Base-by-base conservation (phyloP, 2,329 filamentous ascomycete genomes). In the Colletotrichum sp. region DNA sequence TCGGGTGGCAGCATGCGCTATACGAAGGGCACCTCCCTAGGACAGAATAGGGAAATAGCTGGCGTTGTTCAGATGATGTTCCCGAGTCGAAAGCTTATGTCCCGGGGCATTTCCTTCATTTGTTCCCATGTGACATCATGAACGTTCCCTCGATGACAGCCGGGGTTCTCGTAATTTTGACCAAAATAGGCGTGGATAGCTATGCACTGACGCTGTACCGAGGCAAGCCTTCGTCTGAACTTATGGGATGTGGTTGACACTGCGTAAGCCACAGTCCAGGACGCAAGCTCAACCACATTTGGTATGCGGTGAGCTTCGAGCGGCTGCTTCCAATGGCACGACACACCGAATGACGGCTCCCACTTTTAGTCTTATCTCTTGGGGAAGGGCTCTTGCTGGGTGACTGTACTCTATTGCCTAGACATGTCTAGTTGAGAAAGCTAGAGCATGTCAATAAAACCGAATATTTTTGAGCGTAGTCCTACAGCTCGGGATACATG, bases 321-420 rank as follows among this genome's bases (percentile, higher is more conserved):
- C 26, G 26, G 26, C 26, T 26, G 26, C 26, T 26, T 26, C 26
- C 26, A 26, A 26, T 26, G 26, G 26, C 26, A 26, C 26, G 26
- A 26, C 26, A 48, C n/a, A 52, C n/a, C 43, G n/a, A 52, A 52
- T 4, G 10, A 52, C 43, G 43, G 43, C n/a, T 21, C n/a, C 43
- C 43, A 5, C n/a, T 21, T 21, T 21, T 1, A 52, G n/a, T 21
- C 43, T 52, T 1, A 21, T 1, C 0, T 52, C 3, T 52, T 52
- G 43, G 43, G n/a, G 5, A 52, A 52, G n/a, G 43, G n/a, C 43
- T 21, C 43, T 24, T n/a, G 10, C 43, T 21, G 43, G 0, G 6
- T 0, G n/a, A 52, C n/a, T 21, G 43, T 0, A 21, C 0, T 0
- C 0, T 1, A 13, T 1, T 48, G n/a, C 43, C 3, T 3, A 0